These are phyloP conservation scores for Ricinus communis DNA, from an alignment of 345 rosid species.

Conservation along the genomic window DNA sequence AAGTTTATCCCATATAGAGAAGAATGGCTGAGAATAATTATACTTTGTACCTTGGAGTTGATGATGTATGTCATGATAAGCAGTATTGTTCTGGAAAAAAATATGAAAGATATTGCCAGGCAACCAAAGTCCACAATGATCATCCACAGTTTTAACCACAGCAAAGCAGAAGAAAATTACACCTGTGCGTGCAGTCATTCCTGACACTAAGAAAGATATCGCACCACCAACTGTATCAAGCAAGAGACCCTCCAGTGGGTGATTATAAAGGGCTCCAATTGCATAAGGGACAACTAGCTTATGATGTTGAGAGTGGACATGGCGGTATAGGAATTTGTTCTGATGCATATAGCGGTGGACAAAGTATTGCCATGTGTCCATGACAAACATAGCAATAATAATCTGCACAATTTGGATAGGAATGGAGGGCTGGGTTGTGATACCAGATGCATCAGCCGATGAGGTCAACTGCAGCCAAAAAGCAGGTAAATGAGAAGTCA, in stretches of 20 bases:
- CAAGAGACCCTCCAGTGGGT: conserved; percentile 67
- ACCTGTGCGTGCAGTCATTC: conserved; percentile 71
- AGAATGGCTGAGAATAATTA: conserved; percentile 82
- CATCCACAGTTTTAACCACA: conserved; percentile 62
- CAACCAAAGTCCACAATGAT: conserved; percentile 71
- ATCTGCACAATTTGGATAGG: conserved; percentile 49
- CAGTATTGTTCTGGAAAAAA: conserved; percentile 58
- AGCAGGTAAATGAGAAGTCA: not conserved
- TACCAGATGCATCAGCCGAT: conserved; percentile 40
- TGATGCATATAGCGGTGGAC: conserved; percentile 72
- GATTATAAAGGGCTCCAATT: conserved; percentile 69
- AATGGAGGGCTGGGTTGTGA: conserved; percentile 47
- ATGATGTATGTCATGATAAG: conserved; percentile 74
- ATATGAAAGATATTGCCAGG: conserved; percentile 68
- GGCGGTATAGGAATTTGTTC: conserved; percentile 66
- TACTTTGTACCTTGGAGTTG: conserved; percentile 66
- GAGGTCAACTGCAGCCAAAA: conserved; percentile 51
- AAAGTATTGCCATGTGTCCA: conserved; percentile 76
- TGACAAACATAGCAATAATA: conserved; percentile 55
- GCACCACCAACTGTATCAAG: conserved; percentile 74
- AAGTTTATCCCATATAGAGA: conserved; percentile 68
- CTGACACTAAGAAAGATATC: conserved; percentile 60
- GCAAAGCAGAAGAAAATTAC: conserved; percentile 68
- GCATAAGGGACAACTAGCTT: conserved; percentile 67
- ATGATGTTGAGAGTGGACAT: conserved; percentile 71